Evolutionary conservation across 2,329 filamentous ascomycete species (phyloP), one percentile per base, ranked within the genome.

Genomic region (Colletotrichum eremochloae): DNA sequence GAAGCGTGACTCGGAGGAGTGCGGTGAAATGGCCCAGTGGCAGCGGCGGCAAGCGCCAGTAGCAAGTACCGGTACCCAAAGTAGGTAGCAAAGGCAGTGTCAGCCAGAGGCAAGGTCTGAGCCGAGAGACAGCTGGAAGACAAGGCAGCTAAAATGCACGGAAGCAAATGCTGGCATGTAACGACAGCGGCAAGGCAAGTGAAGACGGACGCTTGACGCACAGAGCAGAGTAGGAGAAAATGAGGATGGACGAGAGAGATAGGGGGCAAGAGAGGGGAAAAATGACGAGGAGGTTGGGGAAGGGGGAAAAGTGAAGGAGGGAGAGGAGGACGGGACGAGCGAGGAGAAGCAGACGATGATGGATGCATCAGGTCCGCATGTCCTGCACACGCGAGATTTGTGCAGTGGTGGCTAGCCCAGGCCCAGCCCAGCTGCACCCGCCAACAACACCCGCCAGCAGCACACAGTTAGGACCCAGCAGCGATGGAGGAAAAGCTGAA

Each of bases 1-100:
- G 48, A 72, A 72, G 70, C 70, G 70, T 72, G 70, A 72, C 70
- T 70, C 70, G 70, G 70, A 64, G 70, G 70, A 64, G 62, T 72
- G 69, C 58, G 66, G 65, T 72, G 58, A 63, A 68, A 50, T 71
- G 58, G 65, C 63, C 55, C 61, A 63, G 61, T 63, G 38, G 62
- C 61, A 63, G 61, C 52, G 31, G 52, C 18, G 52, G 52, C 31
- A 57, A 57, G 33, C 40, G 33, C 50, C 29, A 53, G 29, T 31
- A 53, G 29, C 14, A 57, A 40, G 36, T 14, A 33, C 52, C 52
- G 8, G 52, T 55, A 31, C 44, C 44, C 20, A 46, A 46, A 5
- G 42, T 44, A 58, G 56, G n/a, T 33, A 65, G 42, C 6, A 20
- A 44, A 44, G 42, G 40, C 38, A 65, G 62, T 44, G 68, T 63